Percentiles rank a stretch among this genome's conserved stretches.
phyloP scores from a whole-genome alignment of 495 filamentous ascomycete genomes.

The Neurospora sp. region DNA sequence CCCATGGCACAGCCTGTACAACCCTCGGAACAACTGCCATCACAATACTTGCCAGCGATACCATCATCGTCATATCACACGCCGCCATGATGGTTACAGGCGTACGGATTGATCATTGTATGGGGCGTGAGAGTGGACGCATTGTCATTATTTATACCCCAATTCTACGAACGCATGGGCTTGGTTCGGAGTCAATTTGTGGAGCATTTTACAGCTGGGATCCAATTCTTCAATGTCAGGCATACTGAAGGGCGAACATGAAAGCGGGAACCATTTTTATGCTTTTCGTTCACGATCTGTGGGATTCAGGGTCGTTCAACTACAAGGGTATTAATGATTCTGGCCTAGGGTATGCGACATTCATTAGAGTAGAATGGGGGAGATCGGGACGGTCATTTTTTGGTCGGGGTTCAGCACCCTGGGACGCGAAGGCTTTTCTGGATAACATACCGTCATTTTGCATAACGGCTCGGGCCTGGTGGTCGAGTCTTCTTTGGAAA shows the following conservation, averaged over 20 bases:
- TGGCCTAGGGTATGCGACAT: neutral
- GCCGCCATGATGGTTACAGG: neutral
- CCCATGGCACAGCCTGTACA: slow-evolving; percentile 1
- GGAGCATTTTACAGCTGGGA: neutral
- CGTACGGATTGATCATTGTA: neutral
- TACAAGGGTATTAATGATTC: neutral
- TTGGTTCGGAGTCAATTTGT: neutral
- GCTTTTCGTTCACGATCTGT: neutral
- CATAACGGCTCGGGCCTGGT: neutral
- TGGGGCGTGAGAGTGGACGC: neutral
- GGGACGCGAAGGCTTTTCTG: neutral
- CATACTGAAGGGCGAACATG: neutral
- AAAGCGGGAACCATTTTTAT: neutral
- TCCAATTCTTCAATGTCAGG: neutral
- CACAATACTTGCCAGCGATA: neutral
- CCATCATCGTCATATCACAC: neutral
- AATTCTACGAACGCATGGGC: neutral
- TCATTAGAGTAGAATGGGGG: neutral
- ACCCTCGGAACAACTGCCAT: slow-evolving; percentile 6
- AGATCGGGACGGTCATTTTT: neutral
- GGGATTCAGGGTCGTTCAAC: neutral
- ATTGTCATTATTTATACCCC: neutral
- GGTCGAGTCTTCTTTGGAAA: neutral
- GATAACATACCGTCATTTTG: neutral
- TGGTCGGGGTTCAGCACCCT: neutral